Conservation (phyloP, 2,329 filamentous ascomycete species). For the Ilyonectria robusta region DNA sequence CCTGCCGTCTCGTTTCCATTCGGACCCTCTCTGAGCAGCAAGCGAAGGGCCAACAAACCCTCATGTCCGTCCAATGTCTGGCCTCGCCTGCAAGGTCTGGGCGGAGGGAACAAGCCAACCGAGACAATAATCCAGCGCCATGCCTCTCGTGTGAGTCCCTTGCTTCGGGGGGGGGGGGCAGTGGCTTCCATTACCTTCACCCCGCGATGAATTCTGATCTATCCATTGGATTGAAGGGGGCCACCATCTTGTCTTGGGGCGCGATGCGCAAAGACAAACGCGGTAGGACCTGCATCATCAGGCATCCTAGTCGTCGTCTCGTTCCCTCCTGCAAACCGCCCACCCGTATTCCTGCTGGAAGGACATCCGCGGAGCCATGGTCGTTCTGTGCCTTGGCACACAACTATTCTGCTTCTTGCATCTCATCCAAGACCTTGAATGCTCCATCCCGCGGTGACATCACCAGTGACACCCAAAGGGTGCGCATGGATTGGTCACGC, state of each 20-base stretch:
- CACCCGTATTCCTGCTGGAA: neutral
- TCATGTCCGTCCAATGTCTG: slow-evolving; percentile 14
- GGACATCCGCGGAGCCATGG: neutral
- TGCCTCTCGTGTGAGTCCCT: neutral
- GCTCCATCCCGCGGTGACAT: slow-evolving; percentile 27
- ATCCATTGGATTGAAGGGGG: slow-evolving; percentile 16
- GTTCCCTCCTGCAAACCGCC: slow-evolving; percentile 17
- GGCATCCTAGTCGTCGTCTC: slow-evolving; percentile 7
- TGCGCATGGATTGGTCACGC: slow-evolving; percentile 25
- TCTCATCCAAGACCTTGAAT: slow-evolving; percentile 12
- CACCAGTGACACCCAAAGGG: slow-evolving; percentile 15
- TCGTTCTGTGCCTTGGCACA: neutral
- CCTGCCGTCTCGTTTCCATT: neutral
- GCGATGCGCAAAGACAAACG: slow-evolving; percentile 7
- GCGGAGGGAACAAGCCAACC: neutral
- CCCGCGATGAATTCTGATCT: slow-evolving; percentile 19
- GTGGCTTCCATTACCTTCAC: slow-evolving; percentile 11
- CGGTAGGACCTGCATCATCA: slow-evolving; percentile 7
- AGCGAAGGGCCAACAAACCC: slow-evolving; percentile 3
- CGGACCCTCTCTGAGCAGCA: neutral
- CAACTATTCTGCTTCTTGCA: neutral
- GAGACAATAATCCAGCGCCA: slow-evolving; percentile 20
- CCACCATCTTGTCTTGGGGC: slow-evolving; percentile 14
- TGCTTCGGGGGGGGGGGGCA: slow-evolving; percentile 1
- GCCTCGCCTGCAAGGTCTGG: slow-evolving; percentile 10